Percentiles rank a stretch among this genome's conserved stretches.
These are phyloP conservation scores for Blastocystis sp. DNA, from an alignment of 352 stramenopile species.

Conservation along the genomic window DNA sequence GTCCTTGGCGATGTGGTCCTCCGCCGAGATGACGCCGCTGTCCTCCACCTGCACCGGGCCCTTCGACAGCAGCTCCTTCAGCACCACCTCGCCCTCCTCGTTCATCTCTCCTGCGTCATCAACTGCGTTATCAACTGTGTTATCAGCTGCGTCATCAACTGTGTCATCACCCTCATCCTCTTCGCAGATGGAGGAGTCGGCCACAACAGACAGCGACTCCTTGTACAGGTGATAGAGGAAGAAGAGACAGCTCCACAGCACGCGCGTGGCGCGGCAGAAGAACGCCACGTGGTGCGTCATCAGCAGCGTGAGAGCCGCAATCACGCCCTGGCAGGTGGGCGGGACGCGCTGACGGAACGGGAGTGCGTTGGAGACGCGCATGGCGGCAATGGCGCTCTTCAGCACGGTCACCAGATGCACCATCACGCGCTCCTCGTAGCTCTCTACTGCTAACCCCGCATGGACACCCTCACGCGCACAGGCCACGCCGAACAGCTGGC, in stretches of 20 bases:
- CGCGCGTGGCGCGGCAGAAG: not conserved
- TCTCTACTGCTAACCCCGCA: not conserved
- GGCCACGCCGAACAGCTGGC: not conserved
- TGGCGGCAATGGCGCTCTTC: not conserved
- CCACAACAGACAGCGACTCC: constrained; percentile 23
- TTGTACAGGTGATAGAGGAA: constrained; percentile 9
- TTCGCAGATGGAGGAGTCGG: constrained; percentile 26
- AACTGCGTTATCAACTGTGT: too few species aligned
- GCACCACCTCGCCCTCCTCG: not conserved
- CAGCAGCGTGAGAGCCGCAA: constrained; percentile 2
- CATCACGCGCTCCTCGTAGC: not conserved
- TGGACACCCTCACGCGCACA: not conserved
- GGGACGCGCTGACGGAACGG: not conserved
- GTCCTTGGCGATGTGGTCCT: constrained; percentile 56
- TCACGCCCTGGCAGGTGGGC: not conserved
- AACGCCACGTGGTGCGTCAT: not conserved
- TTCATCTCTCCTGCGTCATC: not conserved
- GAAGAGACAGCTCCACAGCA: not conserved
- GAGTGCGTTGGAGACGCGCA: not conserved
- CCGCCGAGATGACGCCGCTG: not conserved
- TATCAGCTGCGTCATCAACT: too few species aligned
- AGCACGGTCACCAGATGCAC: not conserved
- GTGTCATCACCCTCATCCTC: not conserved
- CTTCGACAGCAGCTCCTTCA: constrained; percentile 23
- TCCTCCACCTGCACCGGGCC: constrained; percentile 21